Percentiles rank a stretch among this genome's conserved stretches.
These are phyloP conservation scores for Coemansia sp. DNA, from an alignment of 192 early-diverging fungal genomes.

Conservation along the genomic window DNA sequence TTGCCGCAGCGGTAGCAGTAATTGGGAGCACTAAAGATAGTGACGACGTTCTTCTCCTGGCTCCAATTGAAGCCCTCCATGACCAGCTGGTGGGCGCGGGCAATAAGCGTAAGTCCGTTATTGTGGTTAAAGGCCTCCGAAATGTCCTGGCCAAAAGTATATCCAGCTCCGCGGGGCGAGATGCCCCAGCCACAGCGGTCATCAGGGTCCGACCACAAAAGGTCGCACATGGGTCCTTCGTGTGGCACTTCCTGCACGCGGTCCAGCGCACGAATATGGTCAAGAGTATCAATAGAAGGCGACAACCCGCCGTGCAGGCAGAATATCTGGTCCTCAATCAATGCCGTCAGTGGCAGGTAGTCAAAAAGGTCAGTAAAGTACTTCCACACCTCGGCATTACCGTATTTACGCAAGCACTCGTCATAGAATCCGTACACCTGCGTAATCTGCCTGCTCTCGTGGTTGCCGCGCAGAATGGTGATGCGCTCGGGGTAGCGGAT, in stretches of 20 bases:
- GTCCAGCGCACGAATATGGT: constrained; percentile 95
- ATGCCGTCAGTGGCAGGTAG: constrained; percentile 92
- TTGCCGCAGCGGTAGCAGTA: constrained; percentile 99
- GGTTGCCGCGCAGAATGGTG: constrained; percentile 97
- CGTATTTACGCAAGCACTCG: constrained; percentile 98
- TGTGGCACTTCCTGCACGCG: constrained; percentile 92
- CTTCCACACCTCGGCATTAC: constrained; percentile 98
- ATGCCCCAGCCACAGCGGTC: constrained; percentile 88
- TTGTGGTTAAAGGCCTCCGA: constrained; percentile 90
- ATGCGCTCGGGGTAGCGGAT: constrained; percentile 90
- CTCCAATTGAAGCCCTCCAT: constrained; percentile 99
- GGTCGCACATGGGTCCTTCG: constrained; percentile 86
- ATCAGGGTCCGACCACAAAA: constrained; percentile 89
- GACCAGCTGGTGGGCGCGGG: constrained; percentile 91
- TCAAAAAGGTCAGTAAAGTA: constrained; percentile 98
- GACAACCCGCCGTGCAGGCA: constrained; percentile 98
- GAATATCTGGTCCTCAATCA: constrained; percentile 98
- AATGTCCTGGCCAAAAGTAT: constrained; percentile 90
- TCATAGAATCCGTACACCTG: constrained; percentile 99
- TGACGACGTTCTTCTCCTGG: constrained; percentile 98
- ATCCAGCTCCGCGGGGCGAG: constrained; percentile 84
- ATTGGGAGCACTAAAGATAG: constrained; percentile 99
- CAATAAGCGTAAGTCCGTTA: constrained; percentile 96
- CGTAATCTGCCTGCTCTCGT: constrained; percentile 98
- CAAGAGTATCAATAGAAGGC: constrained; percentile 93